A percentile compares a stretch with the other conserved stretches of the same genome.
Conservation (phyloP, 495 filamentous ascomycete genomes). For the Usnea hakonensis region DNA sequence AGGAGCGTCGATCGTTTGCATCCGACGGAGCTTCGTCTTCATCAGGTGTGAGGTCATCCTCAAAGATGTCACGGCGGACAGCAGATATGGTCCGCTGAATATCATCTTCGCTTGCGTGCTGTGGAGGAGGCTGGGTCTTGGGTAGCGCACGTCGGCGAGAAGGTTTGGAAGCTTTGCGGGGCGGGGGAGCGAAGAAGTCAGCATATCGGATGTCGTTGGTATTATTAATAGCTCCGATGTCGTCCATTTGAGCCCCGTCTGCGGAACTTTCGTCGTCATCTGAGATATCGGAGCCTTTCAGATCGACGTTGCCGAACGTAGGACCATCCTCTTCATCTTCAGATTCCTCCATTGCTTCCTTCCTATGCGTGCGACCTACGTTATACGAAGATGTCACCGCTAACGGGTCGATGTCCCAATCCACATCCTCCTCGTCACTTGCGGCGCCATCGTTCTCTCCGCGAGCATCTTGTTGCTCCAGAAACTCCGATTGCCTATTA, state of each 20-base stretch:
- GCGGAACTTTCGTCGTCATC: slow-evolving; percentile 47
- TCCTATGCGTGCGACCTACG: slow-evolving; percentile 11
- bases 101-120: slow-evolving; percentile 44
- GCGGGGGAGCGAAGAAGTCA: slow-evolving; percentile 84
- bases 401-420: slow-evolving; percentile 73
- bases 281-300: slow-evolving; percentile 50
- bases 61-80: slow-evolving; percentile 86
- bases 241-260: slow-evolving; percentile 37
- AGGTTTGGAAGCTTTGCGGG: slow-evolving; percentile 55
- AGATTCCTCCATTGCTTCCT: slow-evolving; percentile 25
- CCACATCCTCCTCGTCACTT: slow-evolving; percentile 72
- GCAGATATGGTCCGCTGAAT: slow-evolving; percentile 82
- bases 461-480: slow-evolving; percentile 71
- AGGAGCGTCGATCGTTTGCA: slow-evolving; percentile 31
- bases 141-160: slow-evolving; percentile 37
- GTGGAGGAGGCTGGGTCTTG: slow-evolving; percentile 39
- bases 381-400: slow-evolving; percentile 20
- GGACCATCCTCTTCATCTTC: slow-evolving; percentile 56
- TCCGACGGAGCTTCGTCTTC: slow-evolving; percentile 42
- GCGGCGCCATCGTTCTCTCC: slow-evolving; percentile 55
- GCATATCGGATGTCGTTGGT: slow-evolving; percentile 81
- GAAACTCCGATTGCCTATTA: slow-evolving; percentile 81
- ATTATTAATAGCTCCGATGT: slow-evolving; percentile 48
- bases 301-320: slow-evolving; percentile 63
- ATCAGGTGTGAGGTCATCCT: slow-evolving; percentile 52